These are phyloP conservation scores for Acanthamoeba triangularis DNA, from an alignment of 208 protist species.

Conservation along the genomic window DNA sequence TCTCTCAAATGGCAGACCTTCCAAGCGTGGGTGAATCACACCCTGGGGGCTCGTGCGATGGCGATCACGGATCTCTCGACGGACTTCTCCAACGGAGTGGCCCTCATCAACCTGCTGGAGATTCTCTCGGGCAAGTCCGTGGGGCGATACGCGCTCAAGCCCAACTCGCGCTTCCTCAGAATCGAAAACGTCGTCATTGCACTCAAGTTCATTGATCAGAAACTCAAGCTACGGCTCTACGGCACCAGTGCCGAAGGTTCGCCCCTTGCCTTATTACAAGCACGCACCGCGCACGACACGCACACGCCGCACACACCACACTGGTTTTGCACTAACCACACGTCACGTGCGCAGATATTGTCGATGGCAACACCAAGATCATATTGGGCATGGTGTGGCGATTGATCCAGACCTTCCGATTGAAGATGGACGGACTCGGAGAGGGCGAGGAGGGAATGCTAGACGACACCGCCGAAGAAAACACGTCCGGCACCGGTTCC, in stretches of 20 bases:
- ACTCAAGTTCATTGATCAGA: constrained; percentile 79
- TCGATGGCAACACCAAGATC: constrained; percentile 82
- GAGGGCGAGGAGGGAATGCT: constrained; percentile 71
- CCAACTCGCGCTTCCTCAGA: constrained; percentile 72
- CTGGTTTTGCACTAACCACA: not conserved
- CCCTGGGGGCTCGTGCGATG: constrained; percentile 80
- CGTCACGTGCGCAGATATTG: not conserved
- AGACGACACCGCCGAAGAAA: not conserved
- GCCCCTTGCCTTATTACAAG: not conserved
- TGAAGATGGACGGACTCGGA: constrained; percentile 82
- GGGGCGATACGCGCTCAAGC: constrained; percentile 71
- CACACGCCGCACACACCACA: not conserved
- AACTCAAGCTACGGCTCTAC: constrained; percentile 79
- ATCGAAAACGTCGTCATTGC: constrained; percentile 86
- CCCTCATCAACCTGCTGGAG: constrained; percentile 85
- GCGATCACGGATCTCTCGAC: constrained; percentile 82
- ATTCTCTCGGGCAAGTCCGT: constrained; percentile 83
- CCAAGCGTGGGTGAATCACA: constrained; percentile 82
- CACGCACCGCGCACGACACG: not conserved
- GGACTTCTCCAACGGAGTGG: constrained; percentile 81
- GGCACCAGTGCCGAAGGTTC: constrained; percentile 80
- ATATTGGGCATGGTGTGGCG: constrained; percentile 89
- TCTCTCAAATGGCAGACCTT: constrained; percentile 79
- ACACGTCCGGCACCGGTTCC: not conserved
- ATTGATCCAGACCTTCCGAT: constrained; percentile 83